phyloP scores from a whole-genome alignment of 192 early-diverging fungal species.

The Entomortierella parvispora region DNA sequence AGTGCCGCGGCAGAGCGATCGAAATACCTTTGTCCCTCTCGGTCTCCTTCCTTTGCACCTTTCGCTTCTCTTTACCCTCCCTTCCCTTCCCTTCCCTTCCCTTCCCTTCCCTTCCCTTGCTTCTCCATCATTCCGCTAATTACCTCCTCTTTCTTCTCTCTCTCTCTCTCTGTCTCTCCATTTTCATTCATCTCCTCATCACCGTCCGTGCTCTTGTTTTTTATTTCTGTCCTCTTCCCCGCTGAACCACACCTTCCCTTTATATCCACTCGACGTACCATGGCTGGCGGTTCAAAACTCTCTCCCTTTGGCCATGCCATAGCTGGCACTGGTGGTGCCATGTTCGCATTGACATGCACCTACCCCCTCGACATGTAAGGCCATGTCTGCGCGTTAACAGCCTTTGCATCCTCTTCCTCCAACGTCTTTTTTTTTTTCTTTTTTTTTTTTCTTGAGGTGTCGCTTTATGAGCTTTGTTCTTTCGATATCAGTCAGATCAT shows the following conservation, averaged over 20 bases:
- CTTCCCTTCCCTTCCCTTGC: neutral
- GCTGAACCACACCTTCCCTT: neutral
- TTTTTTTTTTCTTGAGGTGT: slow-evolving; percentile 6
- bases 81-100: neutral
- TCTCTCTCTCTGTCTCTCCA: neutral
- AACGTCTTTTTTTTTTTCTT: slow-evolving; percentile 29
- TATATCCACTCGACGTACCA: slow-evolving; percentile 3
- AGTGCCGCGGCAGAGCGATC: slow-evolving; percentile 30
- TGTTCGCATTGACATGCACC: slow-evolving; percentile 88
- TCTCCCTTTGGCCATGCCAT: slow-evolving; percentile 93
- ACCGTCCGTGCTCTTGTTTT: neutral
- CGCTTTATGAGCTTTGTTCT: slow-evolving; percentile 19
- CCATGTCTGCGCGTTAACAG: neutral
- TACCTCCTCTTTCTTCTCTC: slow-evolving; percentile 3
- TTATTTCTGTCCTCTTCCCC: neutral
- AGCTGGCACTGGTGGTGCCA: slow-evolving; percentile 90
- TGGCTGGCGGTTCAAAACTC: slow-evolving; percentile 58
- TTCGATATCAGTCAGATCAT: neutral
- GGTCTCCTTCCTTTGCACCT: neutral
- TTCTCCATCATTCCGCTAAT: neutral
- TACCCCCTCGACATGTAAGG: slow-evolving; percentile 97
- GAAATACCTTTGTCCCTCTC: neutral
- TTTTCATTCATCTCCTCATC: neutral
- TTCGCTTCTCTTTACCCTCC: slow-evolving; percentile 7
- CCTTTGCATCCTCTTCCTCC: neutral